Base-by-base conservation (phyloP, 495 filamentous ascomycete genomes). In the Aspergillus olivimuriae region DNA sequence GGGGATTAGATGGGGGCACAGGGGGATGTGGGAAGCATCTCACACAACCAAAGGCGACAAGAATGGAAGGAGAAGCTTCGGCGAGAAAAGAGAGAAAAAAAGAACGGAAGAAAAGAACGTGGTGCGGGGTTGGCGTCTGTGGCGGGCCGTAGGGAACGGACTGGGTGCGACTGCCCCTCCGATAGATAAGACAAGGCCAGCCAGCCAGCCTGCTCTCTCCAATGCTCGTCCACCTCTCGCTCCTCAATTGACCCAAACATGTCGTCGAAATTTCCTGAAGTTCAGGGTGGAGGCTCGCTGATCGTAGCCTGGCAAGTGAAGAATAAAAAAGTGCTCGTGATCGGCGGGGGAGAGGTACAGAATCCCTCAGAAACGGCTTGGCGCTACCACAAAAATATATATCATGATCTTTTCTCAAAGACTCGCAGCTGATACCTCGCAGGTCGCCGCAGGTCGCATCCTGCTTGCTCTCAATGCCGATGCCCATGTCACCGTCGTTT, bases 401-500 rank as follows among this genome's bases (percentile, higher is more conserved):
- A 44, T 48, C n/a, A 16, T 33, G 6, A 36, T 30, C 43, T 43
- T 41, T 37, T 44, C 30, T 38, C 46, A 34, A 33, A 34, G 47
- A 43, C 51, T 26, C 47, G 23, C 39, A 21, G 41, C 22, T 44
- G 50, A 43, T 50, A 39, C 28, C 18, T 19, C 23, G 31, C 52
- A 96, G 91, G 92, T 98, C 47, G 92, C 92, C 34, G 92, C 92
- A 23, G 89, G 90, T 40, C 88, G 92, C 37, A 95, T 97, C 45
- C 72, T 95, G 26, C 82, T 91, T 57, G 78, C 88, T 24, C 87
- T 98, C 57, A 94, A 95, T 56, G 94, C 94, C 58, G 90, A 96
- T 55, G 94, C 92, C 51, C 74, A 79, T 52, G 86, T 97, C 14
- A 92, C 85, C 26, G 81, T 96, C 35, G 74, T 96, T 30, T 84